Base-by-base conservation (phyloP, 495 filamentous ascomycete species). In the Amphirosellinia nigrospora region DNA sequence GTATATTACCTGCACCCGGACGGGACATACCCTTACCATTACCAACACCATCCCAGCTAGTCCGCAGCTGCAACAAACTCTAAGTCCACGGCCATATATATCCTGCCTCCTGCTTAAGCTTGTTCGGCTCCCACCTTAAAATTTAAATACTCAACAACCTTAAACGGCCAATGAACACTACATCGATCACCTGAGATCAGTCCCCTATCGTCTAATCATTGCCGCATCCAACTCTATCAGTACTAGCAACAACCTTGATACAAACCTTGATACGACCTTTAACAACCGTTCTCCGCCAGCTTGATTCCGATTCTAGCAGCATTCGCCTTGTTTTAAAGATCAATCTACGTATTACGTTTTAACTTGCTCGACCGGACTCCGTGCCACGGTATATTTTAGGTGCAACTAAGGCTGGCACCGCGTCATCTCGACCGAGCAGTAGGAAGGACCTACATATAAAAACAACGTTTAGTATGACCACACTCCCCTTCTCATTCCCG, bases 91-190 rank as follows among this genome's bases (percentile, higher is more conserved):
- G 21, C 36, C 32, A 21, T 58, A 58, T 58, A 58, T 61, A 61
- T 61, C 58, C 58, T 41, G 3, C 58, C 55, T 58, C 68, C 74
- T 65, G 71, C 74, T 72, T 70, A 73, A 76, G 72, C 72, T 62
- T 73, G 63, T 70, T 45, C 34, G 34, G 10, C 66, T 48, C 58
- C 56, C 61, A 69, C 69, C 52, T 61, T 30, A 59, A 23, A 48
- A 6, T 36, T 3, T 36, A 36, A 36, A 36, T 36, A 3, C 8
- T 26, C 23, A 30, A 23, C 53, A 30, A 36, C 55, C 32, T 36
- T 36, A 36, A 58, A 36, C 30, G 48, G 23, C 11, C 48, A 52
- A 52, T 26, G 21, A 52, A 28, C 26, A 23, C 16, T 53, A 28
- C 50, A 6, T 19, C 30, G 21, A 16, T 11, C 15, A 13, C 8